A percentile compares a stretch with the other conserved stretches of the same genome.
phyloP scores from a whole-genome alignment of 805 yeast genomes.

The Tetrapisispora iriomotensis region DNA sequence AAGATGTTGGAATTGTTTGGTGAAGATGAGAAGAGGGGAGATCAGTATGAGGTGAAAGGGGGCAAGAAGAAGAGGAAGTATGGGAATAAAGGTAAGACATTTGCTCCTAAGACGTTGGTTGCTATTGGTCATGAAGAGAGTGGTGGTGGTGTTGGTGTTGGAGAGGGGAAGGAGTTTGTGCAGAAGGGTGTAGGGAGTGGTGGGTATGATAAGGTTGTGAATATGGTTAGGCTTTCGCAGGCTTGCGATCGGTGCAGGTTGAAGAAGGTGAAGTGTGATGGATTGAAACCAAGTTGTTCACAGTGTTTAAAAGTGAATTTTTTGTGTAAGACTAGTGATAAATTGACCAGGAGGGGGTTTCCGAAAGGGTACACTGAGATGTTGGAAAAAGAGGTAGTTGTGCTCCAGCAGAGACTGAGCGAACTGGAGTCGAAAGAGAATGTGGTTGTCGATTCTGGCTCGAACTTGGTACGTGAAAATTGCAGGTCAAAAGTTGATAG shows the following conservation, averaged over 20 bases:
- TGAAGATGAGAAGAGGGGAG: background rate
- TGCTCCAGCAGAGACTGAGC: constrained; percentile 36
- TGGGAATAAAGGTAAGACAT: background rate
- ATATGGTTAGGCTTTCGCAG: constrained; percentile 37
- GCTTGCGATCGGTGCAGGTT: constrained; percentile 77
- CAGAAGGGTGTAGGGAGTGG: no score
- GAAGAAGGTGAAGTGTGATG: constrained; percentile 40
- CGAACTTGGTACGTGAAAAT: no score
- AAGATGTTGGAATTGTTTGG: background rate
- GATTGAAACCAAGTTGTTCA: constrained; percentile 44
- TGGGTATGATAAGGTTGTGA: constrained; percentile 30
- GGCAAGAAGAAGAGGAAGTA: constrained; percentile 1
- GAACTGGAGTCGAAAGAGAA: constrained; percentile 11
- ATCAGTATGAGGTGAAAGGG: background rate
- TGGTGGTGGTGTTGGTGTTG: no score
- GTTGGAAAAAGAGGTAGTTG: constrained; percentile 51
- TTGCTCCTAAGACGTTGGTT: background rate
- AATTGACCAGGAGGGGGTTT: constrained; percentile 63
- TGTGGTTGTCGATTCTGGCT: no score
- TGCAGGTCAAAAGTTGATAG: no score
- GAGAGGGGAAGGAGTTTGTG: no score
- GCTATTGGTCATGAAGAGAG: no score
- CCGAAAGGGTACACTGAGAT: constrained; percentile 77
- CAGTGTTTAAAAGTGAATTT: constrained; percentile 58
- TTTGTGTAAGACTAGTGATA: constrained; percentile 63